Evolutionary conservation across 2,329 filamentous ascomycete genomes (phyloP).

Genomic region (Hypoxylon sp.): DNA sequence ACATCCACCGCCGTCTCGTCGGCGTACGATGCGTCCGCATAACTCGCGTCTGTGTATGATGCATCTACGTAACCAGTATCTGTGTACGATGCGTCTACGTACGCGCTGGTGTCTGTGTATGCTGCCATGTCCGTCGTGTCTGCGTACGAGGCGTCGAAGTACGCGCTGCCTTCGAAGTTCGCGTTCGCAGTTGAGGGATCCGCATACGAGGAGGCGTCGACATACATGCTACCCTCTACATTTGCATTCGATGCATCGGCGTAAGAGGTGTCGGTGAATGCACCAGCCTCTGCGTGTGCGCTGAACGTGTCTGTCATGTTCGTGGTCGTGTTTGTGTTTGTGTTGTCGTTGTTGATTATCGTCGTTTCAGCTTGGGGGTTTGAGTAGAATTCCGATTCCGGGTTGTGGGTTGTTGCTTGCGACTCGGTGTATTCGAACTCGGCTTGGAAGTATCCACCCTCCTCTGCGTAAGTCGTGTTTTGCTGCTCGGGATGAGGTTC

Average conservation of each 20-base stretch:
- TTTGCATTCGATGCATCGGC: constrained; percentile 18
- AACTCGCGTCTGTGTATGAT: constrained; percentile 20
- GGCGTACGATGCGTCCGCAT: constrained; percentile 6
- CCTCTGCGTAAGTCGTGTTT: constrained; percentile 21
- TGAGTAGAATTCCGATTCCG: constrained; percentile 6
- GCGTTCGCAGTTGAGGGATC: neutral
- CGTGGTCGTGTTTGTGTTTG: neutral
- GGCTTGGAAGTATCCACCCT: no score
- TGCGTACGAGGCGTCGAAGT: constrained; percentile 2
- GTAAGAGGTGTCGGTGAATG: neutral
- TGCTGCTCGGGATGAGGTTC: constrained; percentile 13
- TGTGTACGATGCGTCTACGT: constrained; percentile 16
- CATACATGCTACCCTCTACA: constrained; percentile 11
- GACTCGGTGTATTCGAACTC: constrained; percentile 31
- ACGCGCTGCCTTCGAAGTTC: constrained; percentile 3
- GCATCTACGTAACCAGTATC: constrained; percentile 10
- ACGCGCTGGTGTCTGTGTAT: constrained; percentile 9
- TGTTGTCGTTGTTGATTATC: constrained; percentile 4
- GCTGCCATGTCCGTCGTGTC: neutral
- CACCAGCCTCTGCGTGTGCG: neutral
- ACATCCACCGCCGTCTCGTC: constrained; percentile 17
- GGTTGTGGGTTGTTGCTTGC: constrained; percentile 22
- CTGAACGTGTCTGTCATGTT: constrained; percentile 6
- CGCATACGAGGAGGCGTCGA: constrained; percentile 5
- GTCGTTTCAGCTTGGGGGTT: neutral